Base-by-base conservation (phyloP, 2,329 filamentous ascomycete genomes). In the Arthrobotrys sinensis region DNA sequence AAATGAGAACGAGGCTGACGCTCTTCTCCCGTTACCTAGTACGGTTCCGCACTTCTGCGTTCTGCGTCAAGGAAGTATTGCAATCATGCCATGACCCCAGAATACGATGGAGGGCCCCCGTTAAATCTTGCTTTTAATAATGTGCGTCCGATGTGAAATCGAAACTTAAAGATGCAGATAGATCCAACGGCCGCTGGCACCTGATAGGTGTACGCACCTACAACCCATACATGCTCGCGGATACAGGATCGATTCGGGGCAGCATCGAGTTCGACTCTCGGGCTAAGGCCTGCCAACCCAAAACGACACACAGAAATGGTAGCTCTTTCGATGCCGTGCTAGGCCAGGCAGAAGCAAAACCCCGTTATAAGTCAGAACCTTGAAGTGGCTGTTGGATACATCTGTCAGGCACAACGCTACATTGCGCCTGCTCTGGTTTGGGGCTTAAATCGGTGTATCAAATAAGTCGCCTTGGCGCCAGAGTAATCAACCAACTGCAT, bases 1-100 rank as follows among this genome's bases (percentile, higher is more conserved):
- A 73, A 73, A 73, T 66, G 60, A 36, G 28, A 77, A 70, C 65
- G 64, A 70, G 73, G 73, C 73, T 77, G 73, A 77, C 50, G 72
- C 43, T 55, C 57, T 48, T 16, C 16, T 72, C 60, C 62, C 60
- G 60, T 64, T 21, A 64, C 57, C 63, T 21, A 28, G 24, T 28
- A 28, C 7, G 57, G 28, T 66, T 36, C 28, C 50, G 69, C 69
- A 32, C 62, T 14, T 72, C 48, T 66, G 69, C 69, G 69, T 66
- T 73, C 53, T 73, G 69, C 48, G 34, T 52, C 57, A 60, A 50
- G 12, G 36, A 43, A 19, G 16, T 55, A 60, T 43, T 43, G 36
- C 11, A 43, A 43, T 60, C 55, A 60, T 60, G 36, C 12, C 55
- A 55, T 72, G 67, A 52, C n/a, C 68, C 57, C n/a, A 63, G 34